Evolutionary conservation across 2,329 filamentous ascomycete species (phyloP).

Genomic region (Beauveria varroae): DNA sequence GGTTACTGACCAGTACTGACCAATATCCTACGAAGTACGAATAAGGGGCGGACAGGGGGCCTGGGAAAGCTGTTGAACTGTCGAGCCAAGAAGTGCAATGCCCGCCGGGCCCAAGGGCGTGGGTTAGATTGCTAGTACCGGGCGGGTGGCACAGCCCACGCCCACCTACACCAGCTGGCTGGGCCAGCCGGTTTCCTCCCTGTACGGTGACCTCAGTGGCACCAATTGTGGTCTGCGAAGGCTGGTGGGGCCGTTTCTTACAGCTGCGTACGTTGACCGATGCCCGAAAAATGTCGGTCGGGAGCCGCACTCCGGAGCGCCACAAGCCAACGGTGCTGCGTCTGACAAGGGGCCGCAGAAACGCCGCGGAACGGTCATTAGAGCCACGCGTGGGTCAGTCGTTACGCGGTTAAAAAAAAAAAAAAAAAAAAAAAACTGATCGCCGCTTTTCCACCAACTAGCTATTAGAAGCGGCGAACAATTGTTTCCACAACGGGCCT

Average conservation of each 20-base stretch:
- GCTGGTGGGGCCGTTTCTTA: background rate
- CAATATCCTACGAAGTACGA: too few species aligned
- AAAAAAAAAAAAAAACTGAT: background rate
- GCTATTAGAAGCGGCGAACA: background rate
- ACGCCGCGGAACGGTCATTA: conserved; percentile 3
- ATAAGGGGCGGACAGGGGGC: too few species aligned
- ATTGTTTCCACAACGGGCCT: too few species aligned
- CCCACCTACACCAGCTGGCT: background rate
- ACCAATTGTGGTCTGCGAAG: background rate
- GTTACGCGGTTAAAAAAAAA: too few species aligned
- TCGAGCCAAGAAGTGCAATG: background rate
- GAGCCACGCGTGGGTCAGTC: background rate
- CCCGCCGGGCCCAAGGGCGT: background rate
- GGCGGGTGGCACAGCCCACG: background rate
- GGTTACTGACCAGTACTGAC: too few species aligned
- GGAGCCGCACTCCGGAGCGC: conserved; percentile 11
- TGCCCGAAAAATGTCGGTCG: conserved; percentile 13
- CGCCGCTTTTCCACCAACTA: background rate
- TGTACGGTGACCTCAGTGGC: conserved; percentile 8
- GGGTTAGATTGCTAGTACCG: background rate
- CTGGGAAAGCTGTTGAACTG: background rate
- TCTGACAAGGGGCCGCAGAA: conserved; percentile 7
- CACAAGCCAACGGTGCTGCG: conserved; percentile 13
- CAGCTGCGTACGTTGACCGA: background rate
- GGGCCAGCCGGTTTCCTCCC: background rate